Base-by-base conservation (phyloP, 176 grass and related monocot genomes). In the Zizania latifolia region DNA sequence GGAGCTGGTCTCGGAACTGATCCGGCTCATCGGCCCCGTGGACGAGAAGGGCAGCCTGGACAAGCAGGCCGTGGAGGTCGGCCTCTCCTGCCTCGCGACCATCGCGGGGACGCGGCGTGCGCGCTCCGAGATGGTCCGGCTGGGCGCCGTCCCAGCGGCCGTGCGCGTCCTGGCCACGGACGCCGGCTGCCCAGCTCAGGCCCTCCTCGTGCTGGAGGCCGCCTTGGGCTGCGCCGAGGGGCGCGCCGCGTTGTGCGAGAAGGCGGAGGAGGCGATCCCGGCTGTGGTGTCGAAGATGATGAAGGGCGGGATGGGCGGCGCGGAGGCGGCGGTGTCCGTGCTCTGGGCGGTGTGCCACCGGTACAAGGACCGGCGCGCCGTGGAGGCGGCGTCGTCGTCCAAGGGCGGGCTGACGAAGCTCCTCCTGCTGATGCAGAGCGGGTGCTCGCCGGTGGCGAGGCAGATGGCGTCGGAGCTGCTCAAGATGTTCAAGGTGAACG, bases 341-440 rank as follows among this genome's bases (percentile, higher is more conserved):
- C 84, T 96, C 6, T 96, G 93, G 93, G 65, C 65, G 23, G 93
- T 92, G 40, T 96, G 93, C 80, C 81, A 89, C 75, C 58, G 82
- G 70, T 87, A 80, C 80, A 66, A 71, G 30, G 92, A 95, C 80
- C 67, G 86, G 31, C 75, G 88, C 35, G 88, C 92, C 3, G 89
- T 86, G 11, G 92, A 89, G 19, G 85, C 75, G 1, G 80, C 84
- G 67, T 66, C 71, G 32, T 67, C 39, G 5, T 84, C 78, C 6
- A 80, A 87, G 14, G 88, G 86, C 30, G 79, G 76, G 44, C 50
- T 92, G 23, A 86, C 90, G 64, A 85, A 74, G 43, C 77, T 96
- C 29, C 72, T 96, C 59, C 86, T 96, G 56, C 74, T 96, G 29
- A 89, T 96, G 92, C 89, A 96, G 81, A 92, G 89, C 74, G 86